Evolutionary conservation across 148 eudicot species (phyloP).

Genomic region (Camellia sinensis): DNA sequence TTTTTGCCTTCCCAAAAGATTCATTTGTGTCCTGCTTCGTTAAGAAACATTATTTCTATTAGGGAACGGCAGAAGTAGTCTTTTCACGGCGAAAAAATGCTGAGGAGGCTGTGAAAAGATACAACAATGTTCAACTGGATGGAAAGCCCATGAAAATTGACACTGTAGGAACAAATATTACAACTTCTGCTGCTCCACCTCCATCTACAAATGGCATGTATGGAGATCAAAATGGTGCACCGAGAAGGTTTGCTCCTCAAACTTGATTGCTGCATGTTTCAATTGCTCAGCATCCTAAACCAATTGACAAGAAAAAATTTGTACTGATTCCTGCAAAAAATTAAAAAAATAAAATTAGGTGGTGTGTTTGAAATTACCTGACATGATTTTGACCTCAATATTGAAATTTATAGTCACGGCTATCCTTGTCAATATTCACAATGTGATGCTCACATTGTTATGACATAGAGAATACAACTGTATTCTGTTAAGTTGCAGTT

Average conservation of each 20-base stretch:
- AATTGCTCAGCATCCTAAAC: neutral
- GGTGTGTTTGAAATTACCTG: too few species aligned
- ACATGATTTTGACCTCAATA: too few species aligned
- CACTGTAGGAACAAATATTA: conserved; percentile 34
- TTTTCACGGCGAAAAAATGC: conserved; percentile 43
- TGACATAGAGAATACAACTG: neutral
- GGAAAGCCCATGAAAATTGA: conserved; percentile 55
- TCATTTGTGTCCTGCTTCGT: conserved; percentile 14
- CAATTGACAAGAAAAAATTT: neutral
- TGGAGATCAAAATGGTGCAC: conserved; percentile 28
- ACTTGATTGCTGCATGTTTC: neutral
- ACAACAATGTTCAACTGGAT: conserved; percentile 47
- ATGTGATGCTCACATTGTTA: neutral
- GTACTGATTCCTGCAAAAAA: neutral
- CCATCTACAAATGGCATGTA: conserved; percentile 17
- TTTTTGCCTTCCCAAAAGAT: too few species aligned
- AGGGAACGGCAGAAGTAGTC: conserved; percentile 54
- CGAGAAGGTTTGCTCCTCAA: conserved; percentile 28
- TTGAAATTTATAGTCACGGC: neutral
- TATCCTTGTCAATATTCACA: neutral
- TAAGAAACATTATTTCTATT: conserved; percentile 21
- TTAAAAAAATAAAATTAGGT: too few species aligned
- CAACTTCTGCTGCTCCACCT: conserved; percentile 15
- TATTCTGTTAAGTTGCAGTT: neutral
- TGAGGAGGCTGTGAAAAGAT: conserved; percentile 41